phyloP scores from a whole-genome alignment of 148 eudicot genomes.

The Diospyros lotus region DNA sequence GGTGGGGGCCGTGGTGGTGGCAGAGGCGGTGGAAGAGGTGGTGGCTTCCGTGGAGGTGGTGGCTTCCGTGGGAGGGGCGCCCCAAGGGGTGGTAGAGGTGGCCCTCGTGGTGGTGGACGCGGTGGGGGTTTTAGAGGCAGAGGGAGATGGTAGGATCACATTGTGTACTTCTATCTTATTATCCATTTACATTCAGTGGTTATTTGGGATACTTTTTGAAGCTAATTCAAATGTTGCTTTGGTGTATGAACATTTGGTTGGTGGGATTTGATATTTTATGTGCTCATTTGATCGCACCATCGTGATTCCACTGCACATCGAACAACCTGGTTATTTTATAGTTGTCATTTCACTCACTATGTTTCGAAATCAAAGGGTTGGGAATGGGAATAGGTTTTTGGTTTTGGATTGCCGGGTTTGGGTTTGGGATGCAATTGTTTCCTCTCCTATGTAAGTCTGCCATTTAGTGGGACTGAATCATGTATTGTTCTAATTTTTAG shows the following conservation, averaged over 20 bases:
- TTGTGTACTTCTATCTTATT: conserved; percentile 5
- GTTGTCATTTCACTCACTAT: too few species aligned
- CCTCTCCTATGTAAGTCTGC: background rate
- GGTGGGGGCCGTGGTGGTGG: conserved; percentile 54
- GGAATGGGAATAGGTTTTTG: background rate
- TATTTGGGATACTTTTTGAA: background rate
- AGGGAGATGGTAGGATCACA: conserved; percentile 18
- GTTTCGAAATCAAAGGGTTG: too few species aligned
- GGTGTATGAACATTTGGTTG: background rate
- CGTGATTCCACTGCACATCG: background rate
- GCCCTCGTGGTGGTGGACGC: conserved; percentile 16
- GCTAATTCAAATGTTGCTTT: background rate
- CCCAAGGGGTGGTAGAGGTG: conserved; percentile 20
- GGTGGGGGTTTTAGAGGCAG: conserved; percentile 22
- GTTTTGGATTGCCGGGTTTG: background rate
- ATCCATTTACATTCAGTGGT: background rate
- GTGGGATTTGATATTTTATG: background rate
- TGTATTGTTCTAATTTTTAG: background rate
- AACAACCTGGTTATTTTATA: too few species aligned
- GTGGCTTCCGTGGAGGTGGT: conserved; percentile 25
- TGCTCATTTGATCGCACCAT: background rate
- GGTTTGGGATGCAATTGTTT: background rate
- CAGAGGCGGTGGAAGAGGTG: conserved; percentile 36
- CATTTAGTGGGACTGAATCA: background rate
- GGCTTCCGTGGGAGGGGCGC: conserved; percentile 27